Conservation (phyloP, 805 yeast genomes). For the Starmerella riodocensis region DNA sequence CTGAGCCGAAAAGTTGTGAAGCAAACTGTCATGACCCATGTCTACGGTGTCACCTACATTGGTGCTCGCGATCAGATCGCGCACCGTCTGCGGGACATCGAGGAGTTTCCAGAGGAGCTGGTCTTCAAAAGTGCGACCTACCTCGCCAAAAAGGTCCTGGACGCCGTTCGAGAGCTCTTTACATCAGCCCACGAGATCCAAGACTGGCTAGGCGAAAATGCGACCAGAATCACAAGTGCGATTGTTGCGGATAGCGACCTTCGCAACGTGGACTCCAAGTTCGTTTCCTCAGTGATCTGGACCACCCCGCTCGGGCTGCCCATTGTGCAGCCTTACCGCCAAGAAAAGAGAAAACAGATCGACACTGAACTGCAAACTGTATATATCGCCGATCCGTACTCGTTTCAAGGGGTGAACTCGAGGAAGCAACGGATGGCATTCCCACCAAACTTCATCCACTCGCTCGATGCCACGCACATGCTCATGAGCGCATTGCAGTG, state of each 20-base stretch:
- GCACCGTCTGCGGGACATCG: conserved; percentile 54
- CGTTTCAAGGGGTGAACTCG: conserved; percentile 66
- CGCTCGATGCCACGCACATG: conserved; percentile 96
- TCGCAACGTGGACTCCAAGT: conserved; percentile 27
- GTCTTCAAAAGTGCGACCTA: conserved; percentile 44
- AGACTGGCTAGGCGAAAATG: conserved; percentile 88
- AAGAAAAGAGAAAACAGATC: conserved; percentile 48
- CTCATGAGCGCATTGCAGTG: conserved; percentile 73
- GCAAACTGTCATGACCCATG: conserved; percentile 97
- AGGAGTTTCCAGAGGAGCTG: conserved; percentile 36
- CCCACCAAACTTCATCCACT: conserved; percentile 91
- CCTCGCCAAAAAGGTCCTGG: conserved; percentile 65
- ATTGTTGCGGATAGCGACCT: conserved; percentile 35
- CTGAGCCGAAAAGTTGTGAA: conserved; percentile 80
- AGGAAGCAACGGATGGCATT: conserved; percentile 86
- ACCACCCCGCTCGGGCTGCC: conserved; percentile 93
- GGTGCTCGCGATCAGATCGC: conserved; percentile 87
- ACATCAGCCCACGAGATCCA: conserved; percentile 89
- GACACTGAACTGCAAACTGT: conserved; percentile 79
- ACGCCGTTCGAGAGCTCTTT: conserved; percentile 71
- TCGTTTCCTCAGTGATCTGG: conserved; percentile 88
- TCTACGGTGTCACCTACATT: conserved; percentile 87
- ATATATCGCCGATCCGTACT: conserved; percentile 78
- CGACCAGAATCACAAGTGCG: conserved; percentile 65
- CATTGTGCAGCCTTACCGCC: conserved; percentile 92